phyloP scores from a whole-genome alignment of 176 grass and related monocot species.

The Panicum miliaceum region DNA sequence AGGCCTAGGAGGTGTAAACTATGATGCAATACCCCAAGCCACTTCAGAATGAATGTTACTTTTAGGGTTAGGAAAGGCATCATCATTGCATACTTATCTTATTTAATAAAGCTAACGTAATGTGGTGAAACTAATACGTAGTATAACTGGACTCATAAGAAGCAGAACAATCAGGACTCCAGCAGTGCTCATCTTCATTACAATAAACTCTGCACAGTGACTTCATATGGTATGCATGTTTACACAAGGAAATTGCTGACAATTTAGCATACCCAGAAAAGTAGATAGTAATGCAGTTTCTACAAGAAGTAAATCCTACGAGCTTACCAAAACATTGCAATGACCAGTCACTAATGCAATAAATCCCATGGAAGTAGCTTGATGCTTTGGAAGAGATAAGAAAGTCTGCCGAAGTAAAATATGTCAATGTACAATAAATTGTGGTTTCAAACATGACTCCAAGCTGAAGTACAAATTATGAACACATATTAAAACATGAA shows the following conservation, averaged over 20 bases:
- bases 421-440: constrained; percentile 27
- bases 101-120: neutral
- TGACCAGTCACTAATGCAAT: constrained; percentile 62
- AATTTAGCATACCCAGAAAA: constrained; percentile 14
- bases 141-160: constrained; percentile 4
- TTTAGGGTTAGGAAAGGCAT: constrained; percentile 1
- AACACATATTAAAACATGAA: neutral
- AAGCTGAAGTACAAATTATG: neutral
- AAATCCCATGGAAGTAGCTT: constrained; percentile 61
- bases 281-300: constrained; percentile 13
- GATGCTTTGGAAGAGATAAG: constrained; percentile 64
- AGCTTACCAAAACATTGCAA: constrained; percentile 56
- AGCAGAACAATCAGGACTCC: neutral
- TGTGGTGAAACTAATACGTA: neutral
- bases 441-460: neutral
- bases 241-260: neutral
- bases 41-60: constrained; percentile 3
- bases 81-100: neutral
- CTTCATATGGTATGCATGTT: constrained; percentile 23
- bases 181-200: neutral
- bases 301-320: constrained; percentile 25
- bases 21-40: neutral
- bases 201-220: neutral
- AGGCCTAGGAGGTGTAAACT: neutral
- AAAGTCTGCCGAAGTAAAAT: constrained; percentile 53